phyloP scores from a whole-genome alignment of 208 protist species.

The Trypanosoma theileri region DNA sequence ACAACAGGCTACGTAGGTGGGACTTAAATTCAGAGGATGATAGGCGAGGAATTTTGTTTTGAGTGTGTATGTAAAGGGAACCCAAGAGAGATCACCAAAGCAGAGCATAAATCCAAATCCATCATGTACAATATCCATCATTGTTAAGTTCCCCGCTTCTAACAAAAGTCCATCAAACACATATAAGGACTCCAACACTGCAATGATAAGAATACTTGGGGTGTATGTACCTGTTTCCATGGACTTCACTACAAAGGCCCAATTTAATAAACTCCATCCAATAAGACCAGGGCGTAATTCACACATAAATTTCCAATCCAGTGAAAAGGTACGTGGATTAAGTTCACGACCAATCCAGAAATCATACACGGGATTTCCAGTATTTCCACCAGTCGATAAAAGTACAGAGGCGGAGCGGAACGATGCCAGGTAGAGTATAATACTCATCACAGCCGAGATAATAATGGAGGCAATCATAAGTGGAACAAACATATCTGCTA shows the following conservation, averaged over 20 bases:
- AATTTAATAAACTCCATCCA: constrained; percentile 93
- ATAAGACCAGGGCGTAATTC: constrained; percentile 96
- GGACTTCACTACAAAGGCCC: constrained; percentile 83
- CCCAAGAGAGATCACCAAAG: constrained; percentile 95
- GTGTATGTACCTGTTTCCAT: constrained; percentile 66
- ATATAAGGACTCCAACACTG: constrained; percentile 90
- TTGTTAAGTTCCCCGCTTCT: constrained; percentile 93
- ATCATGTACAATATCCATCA: constrained; percentile 96
- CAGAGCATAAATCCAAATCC: constrained; percentile 96
- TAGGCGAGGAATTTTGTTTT: constrained; percentile 91
- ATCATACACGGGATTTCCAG: constrained; percentile 91
- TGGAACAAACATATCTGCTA: constrained; percentile 62
- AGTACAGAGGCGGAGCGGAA: constrained; percentile 63
- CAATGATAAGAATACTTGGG: constrained; percentile 85
- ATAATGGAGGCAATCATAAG: constrained; percentile 77
- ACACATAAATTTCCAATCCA: constrained; percentile 97
- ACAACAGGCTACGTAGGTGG: constrained; percentile 45
- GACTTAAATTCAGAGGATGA: constrained; percentile 51
- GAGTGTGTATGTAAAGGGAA: constrained; percentile 95
- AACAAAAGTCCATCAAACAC: constrained; percentile 92
- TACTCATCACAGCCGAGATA: constrained; percentile 66
- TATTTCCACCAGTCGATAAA: constrained; percentile 80
- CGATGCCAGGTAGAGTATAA: constrained; percentile 63
- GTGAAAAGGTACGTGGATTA: constrained; percentile 89
- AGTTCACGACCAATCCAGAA: constrained; percentile 96